Evolutionary conservation across 352 stramenopile genomes (phyloP).

Genomic region (Globisporangium middletonii): DNA sequence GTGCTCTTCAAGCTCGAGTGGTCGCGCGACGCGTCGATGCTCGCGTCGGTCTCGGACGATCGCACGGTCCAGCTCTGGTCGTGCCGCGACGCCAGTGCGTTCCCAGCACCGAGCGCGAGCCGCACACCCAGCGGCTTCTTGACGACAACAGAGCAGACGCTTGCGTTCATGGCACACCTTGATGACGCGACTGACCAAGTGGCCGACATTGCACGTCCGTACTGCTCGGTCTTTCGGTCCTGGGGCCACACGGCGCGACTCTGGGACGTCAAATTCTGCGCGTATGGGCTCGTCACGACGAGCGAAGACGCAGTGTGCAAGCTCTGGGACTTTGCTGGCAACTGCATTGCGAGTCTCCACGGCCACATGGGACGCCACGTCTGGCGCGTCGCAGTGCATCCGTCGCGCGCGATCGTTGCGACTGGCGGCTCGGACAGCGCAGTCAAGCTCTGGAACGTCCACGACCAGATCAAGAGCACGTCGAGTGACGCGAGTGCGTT

Average conservation of each 20-base stretch:
- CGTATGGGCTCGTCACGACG: constrained; percentile 35
- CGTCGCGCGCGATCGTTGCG: constrained; percentile 33
- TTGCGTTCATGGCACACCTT: constrained; percentile 8
- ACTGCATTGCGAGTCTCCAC: constrained; percentile 66
- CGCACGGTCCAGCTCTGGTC: constrained; percentile 82
- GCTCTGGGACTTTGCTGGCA: constrained; percentile 52
- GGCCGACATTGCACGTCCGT: constrained; percentile 14
- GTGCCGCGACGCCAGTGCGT: constrained; percentile 15
- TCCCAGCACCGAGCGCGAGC: background rate
- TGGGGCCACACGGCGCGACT: constrained; percentile 82
- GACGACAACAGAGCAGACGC: constrained; percentile 8
- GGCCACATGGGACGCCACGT: constrained; percentile 74
- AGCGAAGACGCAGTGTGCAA: constrained; percentile 81
- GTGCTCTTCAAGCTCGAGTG: constrained; percentile 83
- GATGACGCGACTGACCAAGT: background rate
- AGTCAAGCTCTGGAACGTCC: constrained; percentile 75
- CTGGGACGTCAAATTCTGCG: constrained; percentile 81
- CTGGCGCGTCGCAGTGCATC: constrained; percentile 69
- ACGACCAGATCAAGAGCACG: constrained; percentile 47
- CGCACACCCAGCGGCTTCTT: constrained; percentile 6
- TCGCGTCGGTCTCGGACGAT: constrained; percentile 85
- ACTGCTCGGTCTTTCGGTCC: constrained; percentile 51
- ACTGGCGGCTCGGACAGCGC: constrained; percentile 75
- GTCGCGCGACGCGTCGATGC: constrained; percentile 52
- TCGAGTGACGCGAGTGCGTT: constrained; percentile 10